Evolutionary conservation across 1,284 basidiomycete species (phyloP), one percentile per base, ranked within the genome.

Genomic region (Malassezia sp.): DNA sequence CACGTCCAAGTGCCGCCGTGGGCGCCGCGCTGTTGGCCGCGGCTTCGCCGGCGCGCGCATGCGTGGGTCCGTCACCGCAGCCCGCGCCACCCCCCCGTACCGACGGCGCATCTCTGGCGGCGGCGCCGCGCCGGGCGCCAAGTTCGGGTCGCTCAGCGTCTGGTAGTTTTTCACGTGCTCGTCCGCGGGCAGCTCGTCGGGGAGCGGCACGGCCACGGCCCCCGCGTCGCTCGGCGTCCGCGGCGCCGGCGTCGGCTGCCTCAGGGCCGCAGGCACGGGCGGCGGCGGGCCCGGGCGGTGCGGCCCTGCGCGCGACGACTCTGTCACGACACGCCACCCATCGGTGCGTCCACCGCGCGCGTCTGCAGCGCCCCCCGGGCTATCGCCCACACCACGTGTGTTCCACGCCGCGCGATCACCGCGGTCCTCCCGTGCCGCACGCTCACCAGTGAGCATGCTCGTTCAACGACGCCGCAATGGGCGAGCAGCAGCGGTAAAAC

Each of bases 61-160:
- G 18, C 48, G 48, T 8, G 48, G 48, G n/a, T 50, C 48, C 6
- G 17, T 40, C n/a, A 37, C 32, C 1, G 22, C 6, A 7, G 15
- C 8, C 17, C 41, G 48, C 6, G 41, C 30, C 17, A 23, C 30
- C 12, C 21, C n/a, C 28, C 39, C 48, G 34, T 43, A 45, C 7
- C 48, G 36, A 20, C 48, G 35, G 10, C 11, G 22, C 48, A 50
- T 50, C 20, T 43, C 42, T 30, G 14, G 11, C 22, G 10, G n/a
- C 27, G 20, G 27, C 14, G n/a, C n/a, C n/a, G n/a, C n/a, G n/a
- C n/a, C n/a, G n/a, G n/a, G n/a, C n/a, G n/a, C n/a, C 7, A 50
- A 31, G 15, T 43, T 41, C 3, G 48, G 48, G 22, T 50, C 48
- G 14, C 23, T n/a, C 10, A 29, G 27, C 11, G 42, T 45, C 20